Conservation (phyloP, 768 basidiomycete species). For the Russula sp. region DNA sequence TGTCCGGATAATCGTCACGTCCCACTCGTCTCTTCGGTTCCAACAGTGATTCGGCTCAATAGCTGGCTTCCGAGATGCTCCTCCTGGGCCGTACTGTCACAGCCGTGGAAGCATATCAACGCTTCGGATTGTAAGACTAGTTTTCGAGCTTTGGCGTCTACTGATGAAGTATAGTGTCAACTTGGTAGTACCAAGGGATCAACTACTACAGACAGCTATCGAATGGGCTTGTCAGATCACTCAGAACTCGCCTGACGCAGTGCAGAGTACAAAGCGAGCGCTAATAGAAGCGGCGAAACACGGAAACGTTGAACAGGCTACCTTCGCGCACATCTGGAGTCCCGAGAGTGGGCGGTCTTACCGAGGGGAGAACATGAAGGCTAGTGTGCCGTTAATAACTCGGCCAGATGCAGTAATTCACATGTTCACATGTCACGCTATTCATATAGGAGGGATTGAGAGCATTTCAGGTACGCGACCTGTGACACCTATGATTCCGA, state of each 20-base stretch:
- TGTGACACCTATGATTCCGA: not conserved
- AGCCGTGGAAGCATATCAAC: not conserved
- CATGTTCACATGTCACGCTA: not conserved
- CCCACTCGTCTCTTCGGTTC: not conserved
- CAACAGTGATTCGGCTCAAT: not conserved
- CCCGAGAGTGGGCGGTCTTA: slow-evolving; percentile 49
- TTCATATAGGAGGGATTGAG: not conserved
- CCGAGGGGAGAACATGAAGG: slow-evolving; percentile 65
- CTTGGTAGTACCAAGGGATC: slow-evolving; percentile 44
- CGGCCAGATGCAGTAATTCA: not conserved
- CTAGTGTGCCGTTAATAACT: slow-evolving; percentile 28
- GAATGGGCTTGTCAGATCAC: slow-evolving; percentile 43
- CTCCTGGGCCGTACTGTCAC: not conserved
- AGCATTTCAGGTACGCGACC: slow-evolving; percentile 2
- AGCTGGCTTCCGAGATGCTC: not conserved
- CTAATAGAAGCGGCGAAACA: slow-evolving; percentile 49
- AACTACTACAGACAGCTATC: slow-evolving; percentile 48
- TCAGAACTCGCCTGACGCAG: slow-evolving; percentile 60
- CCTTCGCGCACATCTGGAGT: slow-evolving; percentile 41
- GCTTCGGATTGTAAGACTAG: not conserved
- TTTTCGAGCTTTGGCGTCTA: not conserved
- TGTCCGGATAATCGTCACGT: not conserved
- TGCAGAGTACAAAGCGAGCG: slow-evolving; percentile 70
- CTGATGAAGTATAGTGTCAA: slow-evolving; percentile 1
- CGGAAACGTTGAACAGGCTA: slow-evolving; percentile 46